Conservation (phyloP, 176 grass and related monocot genomes). For the Eragrostis nindensis region DNA sequence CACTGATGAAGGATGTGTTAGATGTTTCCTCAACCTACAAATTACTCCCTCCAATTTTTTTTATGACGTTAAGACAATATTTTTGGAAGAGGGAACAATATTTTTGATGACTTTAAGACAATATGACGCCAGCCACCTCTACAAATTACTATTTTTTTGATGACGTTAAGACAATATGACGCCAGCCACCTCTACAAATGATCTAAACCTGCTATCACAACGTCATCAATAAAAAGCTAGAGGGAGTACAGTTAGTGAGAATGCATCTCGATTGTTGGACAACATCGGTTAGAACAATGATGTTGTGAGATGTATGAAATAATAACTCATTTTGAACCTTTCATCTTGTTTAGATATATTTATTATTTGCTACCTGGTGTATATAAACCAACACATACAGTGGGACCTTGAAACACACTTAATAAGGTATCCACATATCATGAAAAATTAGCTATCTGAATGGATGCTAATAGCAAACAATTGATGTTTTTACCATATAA, state of each 20-base stretch:
- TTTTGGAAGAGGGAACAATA: too few species aligned
- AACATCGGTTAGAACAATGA: conserved; percentile 7
- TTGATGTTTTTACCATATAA: background rate
- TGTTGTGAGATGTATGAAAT: conserved; percentile 9
- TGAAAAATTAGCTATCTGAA: background rate
- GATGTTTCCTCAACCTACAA: conserved; percentile 2
- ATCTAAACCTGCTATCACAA: too few species aligned
- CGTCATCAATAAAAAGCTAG: too few species aligned
- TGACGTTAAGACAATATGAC: too few species aligned
- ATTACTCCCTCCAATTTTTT: background rate
- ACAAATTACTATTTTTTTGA: background rate
- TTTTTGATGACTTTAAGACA: too few species aligned
- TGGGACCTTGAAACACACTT: background rate
- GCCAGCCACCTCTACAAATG: too few species aligned
- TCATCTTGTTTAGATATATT: conserved; percentile 9
- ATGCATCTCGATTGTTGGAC: background rate
- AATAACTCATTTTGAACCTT: conserved; percentile 17
- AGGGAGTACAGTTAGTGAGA: background rate
- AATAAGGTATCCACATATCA: background rate
- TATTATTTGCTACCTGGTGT: conserved; percentile 1
- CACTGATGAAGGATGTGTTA: conserved; percentile 20
- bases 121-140: too few species aligned
- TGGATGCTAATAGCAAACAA: conserved; percentile 1
- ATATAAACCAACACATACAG: conserved; percentile 14
- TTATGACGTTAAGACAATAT: too few species aligned